A percentile compares a stretch with the other conserved stretches of the same genome.
Conservation (phyloP, 2,329 filamentous ascomycete species). For the Claviceps quebecensis region DNA sequence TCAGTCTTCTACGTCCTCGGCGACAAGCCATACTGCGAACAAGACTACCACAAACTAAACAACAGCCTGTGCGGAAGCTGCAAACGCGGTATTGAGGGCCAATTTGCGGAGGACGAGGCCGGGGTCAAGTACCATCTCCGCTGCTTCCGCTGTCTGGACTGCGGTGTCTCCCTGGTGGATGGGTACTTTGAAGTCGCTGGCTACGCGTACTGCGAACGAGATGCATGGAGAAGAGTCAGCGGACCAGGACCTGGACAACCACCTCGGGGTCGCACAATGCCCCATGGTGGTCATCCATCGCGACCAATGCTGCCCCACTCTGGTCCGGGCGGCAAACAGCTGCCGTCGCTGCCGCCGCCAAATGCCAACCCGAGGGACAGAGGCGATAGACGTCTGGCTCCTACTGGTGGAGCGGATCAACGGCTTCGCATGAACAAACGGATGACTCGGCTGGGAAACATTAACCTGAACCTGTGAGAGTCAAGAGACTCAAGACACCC, state of each 20-base stretch:
- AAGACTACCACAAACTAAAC: conserved; percentile 86
- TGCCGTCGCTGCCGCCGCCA: background rate
- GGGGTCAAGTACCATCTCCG: conserved; percentile 70
- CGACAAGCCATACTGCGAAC: conserved; percentile 79
- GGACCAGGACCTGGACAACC: background rate
- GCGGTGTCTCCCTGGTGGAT: conserved; percentile 56
- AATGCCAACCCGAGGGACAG: conserved; percentile 6
- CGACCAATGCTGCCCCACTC: conserved; percentile 9
- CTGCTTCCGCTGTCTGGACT: conserved; percentile 77
- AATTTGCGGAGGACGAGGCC: conserved; percentile 74
- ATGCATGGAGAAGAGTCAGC: conserved; percentile 49
- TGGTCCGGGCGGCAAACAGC: conserved; percentile 4
- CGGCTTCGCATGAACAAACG: conserved; percentile 44
- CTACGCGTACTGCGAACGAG: conserved; percentile 70
- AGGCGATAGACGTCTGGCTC: conserved; percentile 7
- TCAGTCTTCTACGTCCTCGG: conserved; percentile 84
- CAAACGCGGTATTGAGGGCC: conserved; percentile 76
- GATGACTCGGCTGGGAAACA: conserved; percentile 40
- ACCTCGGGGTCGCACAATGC: conserved; percentile 11
- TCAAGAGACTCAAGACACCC: too few species aligned
- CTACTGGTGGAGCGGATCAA: conserved; percentile 5
- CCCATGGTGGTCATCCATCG: conserved; percentile 7
- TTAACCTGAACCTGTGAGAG: background rate
- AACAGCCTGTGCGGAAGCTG: conserved; percentile 73
- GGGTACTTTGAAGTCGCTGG: conserved; percentile 88